These are phyloP conservation scores for Aspergillus arachidicola DNA, from an alignment of 2,329 filamentous ascomycete species.

Conservation along the genomic window DNA sequence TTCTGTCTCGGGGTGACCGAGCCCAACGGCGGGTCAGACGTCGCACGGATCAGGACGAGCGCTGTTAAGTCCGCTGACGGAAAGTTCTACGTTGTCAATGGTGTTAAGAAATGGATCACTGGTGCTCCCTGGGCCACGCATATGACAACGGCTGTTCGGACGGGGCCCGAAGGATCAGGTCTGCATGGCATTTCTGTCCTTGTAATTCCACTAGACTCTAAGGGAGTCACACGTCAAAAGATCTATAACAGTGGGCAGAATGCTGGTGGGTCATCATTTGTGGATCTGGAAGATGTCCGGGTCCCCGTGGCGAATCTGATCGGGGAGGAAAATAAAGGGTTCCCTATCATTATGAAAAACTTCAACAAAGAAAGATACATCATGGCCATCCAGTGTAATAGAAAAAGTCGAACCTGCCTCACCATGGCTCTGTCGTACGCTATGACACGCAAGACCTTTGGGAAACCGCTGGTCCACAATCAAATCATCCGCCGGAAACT, in stretches of 20 bases:
- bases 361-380: too few relatives aligned
- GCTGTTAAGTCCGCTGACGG: constrained; percentile 71
- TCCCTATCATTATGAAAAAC: constrained; percentile 66
- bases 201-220: constrained; percentile 65
- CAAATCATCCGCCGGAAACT: constrained; percentile 7
- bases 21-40: constrained; percentile 56
- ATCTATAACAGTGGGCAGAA: constrained; percentile 49
- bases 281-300: constrained; percentile 74
- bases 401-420: too few relatives aligned
- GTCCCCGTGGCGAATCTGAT: constrained; percentile 74
- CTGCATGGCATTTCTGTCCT: constrained; percentile 74
- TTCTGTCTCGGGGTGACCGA: constrained; percentile 17
- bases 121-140: constrained; percentile 75
- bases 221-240: constrained; percentile 47
- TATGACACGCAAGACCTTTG: constrained; percentile 6
- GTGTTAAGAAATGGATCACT: constrained; percentile 81
- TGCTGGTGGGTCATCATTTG: too few relatives aligned
- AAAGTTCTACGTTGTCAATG: constrained; percentile 56
- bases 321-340: constrained; percentile 77
- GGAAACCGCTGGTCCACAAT: constrained; percentile 2
- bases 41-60: constrained; percentile 73
- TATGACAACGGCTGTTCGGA: constrained; percentile 59
- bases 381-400: too few relatives aligned
- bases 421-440: background rate
- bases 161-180: constrained; percentile 64